Conservation (phyloP, 768 basidiomycete genomes). For the Agrocybe praecox region DNA sequence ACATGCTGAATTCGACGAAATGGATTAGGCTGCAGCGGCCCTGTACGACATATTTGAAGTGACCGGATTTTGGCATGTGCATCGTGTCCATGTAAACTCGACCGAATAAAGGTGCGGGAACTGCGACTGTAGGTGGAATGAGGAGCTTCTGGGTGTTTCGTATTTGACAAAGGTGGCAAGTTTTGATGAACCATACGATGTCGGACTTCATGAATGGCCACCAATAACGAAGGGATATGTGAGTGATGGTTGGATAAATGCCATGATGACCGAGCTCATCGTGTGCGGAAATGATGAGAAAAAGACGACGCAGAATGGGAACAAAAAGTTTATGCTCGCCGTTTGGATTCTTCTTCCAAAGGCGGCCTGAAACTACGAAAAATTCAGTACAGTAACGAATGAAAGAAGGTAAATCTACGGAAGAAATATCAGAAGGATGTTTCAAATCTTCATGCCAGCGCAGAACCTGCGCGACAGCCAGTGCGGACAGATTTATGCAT, state of each 20-base stretch:
- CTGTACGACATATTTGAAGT: slow-evolving; percentile 37
- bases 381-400: slow-evolving; percentile 20
- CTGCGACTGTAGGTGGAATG: slow-evolving; percentile 24
- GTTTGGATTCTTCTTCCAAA: slow-evolving; percentile 22
- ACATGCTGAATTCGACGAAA: slow-evolving; percentile 31
- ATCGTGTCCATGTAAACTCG: slow-evolving; percentile 43
- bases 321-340: slow-evolving; percentile 26
- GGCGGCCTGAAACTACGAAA: slow-evolving; percentile 10
- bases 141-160: slow-evolving; percentile 20
- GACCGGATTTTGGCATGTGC: slow-evolving; percentile 34
- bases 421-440: slow-evolving; percentile 6
- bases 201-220: slow-evolving; percentile 28
- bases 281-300: slow-evolving; percentile 22
- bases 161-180: slow-evolving; percentile 32
- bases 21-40: slow-evolving; percentile 32
- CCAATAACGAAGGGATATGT: slow-evolving; percentile 29
- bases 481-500: no score
- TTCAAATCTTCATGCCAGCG: slow-evolving; percentile 8
- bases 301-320: slow-evolving; percentile 6
- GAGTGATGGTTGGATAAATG: slow-evolving; percentile 19
- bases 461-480: not conserved
- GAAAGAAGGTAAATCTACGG: slow-evolving; percentile 13
- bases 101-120: slow-evolving; percentile 28
- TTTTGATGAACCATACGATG: slow-evolving; percentile 24
- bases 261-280: slow-evolving; percentile 29